Conservation (phyloP, 2,329 filamentous ascomycete genomes). For the Penicillium sclerotigenum region DNA sequence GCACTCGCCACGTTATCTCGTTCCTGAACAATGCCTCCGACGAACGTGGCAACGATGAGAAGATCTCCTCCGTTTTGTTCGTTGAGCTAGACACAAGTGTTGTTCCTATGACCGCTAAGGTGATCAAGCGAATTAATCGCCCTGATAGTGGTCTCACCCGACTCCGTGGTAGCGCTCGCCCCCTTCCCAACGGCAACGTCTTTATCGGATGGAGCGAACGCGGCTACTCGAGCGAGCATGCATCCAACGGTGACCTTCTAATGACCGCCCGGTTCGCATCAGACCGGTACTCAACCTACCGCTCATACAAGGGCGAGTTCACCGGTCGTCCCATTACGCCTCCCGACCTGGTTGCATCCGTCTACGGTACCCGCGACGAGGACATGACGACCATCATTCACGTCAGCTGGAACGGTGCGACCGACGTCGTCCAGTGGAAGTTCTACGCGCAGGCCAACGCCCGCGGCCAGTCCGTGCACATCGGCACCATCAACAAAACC, state of each 20-base stretch:
- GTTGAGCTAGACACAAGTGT: conserved; percentile 30
- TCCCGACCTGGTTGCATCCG: conserved; percentile 34
- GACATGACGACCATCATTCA: conserved; percentile 23
- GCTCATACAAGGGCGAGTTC: conserved; percentile 41
- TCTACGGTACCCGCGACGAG: conserved; percentile 26
- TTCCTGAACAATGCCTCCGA: conserved; percentile 36
- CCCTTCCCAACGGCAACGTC: conserved; percentile 37
- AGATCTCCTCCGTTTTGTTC: conserved; percentile 30
- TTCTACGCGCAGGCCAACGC: conserved; percentile 27
- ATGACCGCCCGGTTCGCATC: conserved; percentile 39
- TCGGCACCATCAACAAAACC: conserved; percentile 28
- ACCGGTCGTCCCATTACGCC: conserved; percentile 32
- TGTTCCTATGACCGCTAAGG: conserved; percentile 28
- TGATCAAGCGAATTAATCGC: conserved; percentile 31
- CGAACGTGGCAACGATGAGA: conserved; percentile 29
- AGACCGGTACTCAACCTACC: conserved; percentile 39
- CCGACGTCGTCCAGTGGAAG: conserved; percentile 35
- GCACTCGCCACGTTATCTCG: conserved; percentile 32
- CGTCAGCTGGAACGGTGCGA: conserved; percentile 34
- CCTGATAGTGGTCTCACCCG: conserved; percentile 36
- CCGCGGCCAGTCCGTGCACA: conserved; percentile 13
- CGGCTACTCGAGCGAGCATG: conserved; percentile 38
- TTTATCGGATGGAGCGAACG: conserved; percentile 39
- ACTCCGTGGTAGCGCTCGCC: conserved; percentile 37
- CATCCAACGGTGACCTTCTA: conserved; percentile 33